Percentiles rank a stretch among this genome's conserved stretches.
These are phyloP conservation scores for Penicillium samsonianum DNA, from an alignment of 495 filamentous ascomycete species.

Conservation along the genomic window DNA sequence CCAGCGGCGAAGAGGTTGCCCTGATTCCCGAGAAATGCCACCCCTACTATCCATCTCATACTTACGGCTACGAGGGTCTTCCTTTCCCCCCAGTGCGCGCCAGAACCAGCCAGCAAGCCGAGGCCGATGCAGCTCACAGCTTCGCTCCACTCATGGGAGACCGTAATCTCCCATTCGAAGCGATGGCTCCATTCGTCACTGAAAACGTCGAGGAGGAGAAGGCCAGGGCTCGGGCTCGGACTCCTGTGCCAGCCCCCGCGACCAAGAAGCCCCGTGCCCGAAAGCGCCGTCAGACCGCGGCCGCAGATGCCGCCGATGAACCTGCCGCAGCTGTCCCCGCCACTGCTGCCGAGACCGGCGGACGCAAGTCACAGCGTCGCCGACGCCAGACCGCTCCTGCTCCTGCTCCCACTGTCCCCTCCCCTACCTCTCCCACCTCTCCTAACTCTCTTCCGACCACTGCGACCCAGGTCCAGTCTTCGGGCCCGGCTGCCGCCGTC, in stretches of 20 bases:
- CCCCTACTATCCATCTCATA: slow-evolving; percentile 33
- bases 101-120: slow-evolving; percentile 31
- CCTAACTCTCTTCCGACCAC: slow-evolving; percentile 9
- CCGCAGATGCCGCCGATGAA: not conserved
- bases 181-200: slow-evolving; percentile 7
- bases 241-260: not conserved
- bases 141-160: slow-evolving; percentile 45
- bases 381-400: slow-evolving; percentile 11
- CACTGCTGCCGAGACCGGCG: not conserved
- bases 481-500: slow-evolving; percentile 1
- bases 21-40: slow-evolving; percentile 26
- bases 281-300: slow-evolving; percentile 13
- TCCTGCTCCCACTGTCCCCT: not conserved
- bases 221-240: not conserved
- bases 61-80: slow-evolving; percentile 32
- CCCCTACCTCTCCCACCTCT: not conserved
- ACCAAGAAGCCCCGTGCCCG: slow-evolving; percentile 11
- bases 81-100: slow-evolving; percentile 37
- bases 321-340: not conserved
- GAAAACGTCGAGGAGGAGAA: slow-evolving; percentile 23
- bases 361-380: slow-evolving; percentile 17
- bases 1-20: slow-evolving; percentile 38
- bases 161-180: slow-evolving; percentile 36
- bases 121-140: slow-evolving; percentile 36
- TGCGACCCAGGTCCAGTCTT: slow-evolving; percentile 5